phyloP scores from a whole-genome alignment of 345 rosid species.

The Euphorbia tirucalli region DNA sequence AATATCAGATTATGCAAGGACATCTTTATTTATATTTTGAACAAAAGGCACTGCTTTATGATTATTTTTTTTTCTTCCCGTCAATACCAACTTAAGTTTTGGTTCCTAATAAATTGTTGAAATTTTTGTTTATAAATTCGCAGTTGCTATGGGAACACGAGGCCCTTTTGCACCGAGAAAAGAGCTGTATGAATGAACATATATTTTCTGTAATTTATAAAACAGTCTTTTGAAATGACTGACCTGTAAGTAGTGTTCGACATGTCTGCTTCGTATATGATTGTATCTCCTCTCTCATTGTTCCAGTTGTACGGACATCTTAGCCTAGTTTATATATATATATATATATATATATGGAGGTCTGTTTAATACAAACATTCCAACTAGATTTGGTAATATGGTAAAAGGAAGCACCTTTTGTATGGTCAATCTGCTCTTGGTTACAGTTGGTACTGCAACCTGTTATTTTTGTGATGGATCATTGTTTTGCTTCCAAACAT shows the following conservation, averaged over 20 bases:
- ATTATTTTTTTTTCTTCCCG: neutral
- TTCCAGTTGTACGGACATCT: neutral
- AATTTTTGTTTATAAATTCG: conserved; percentile 8
- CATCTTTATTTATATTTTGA: too few relatives aligned
- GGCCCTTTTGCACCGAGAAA: neutral
- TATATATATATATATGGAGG: neutral
- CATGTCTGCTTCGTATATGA: neutral
- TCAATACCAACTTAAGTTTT: neutral
- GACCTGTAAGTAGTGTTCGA: neutral
- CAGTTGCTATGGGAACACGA: conserved; percentile 27
- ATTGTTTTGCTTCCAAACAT: too few relatives aligned
- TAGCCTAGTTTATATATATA: neutral
- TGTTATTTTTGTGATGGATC: too few relatives aligned
- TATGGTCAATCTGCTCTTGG: neutral
- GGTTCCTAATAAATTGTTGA: neutral
- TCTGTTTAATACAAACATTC: neutral
- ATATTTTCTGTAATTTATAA: conserved; percentile 1
- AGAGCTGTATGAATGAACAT: neutral
- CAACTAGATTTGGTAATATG: neutral
- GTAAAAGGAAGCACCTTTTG: too few relatives aligned
- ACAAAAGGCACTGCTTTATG: neutral
- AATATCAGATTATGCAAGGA: neutral
- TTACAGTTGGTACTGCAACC: too few relatives aligned
- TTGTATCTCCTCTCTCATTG: neutral
- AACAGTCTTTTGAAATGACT: neutral